These are phyloP conservation scores for Globisporangium paroecandrum DNA, from an alignment of 352 stramenopile genomes.

Conservation along the genomic window DNA sequence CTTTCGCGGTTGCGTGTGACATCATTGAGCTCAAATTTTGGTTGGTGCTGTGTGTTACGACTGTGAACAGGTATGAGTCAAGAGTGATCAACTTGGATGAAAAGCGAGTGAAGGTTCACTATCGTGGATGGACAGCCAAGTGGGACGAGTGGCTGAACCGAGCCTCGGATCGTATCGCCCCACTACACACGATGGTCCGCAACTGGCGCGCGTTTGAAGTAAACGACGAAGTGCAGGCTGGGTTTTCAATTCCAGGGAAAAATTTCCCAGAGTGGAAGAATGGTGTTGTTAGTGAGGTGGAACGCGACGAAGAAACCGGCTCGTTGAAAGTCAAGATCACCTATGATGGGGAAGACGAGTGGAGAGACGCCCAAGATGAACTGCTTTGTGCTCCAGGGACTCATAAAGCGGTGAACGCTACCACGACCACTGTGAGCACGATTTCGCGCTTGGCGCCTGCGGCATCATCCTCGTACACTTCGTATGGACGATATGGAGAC, in stretches of 20 bases:
- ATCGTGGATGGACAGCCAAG: constrained; percentile 94
- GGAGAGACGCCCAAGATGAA: constrained; percentile 63
- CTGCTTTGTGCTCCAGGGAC: constrained; percentile 55
- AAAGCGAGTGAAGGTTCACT: constrained; percentile 88
- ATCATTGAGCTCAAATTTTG: not conserved
- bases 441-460: not conserved
- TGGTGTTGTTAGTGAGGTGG: constrained; percentile 33
- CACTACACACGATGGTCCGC: constrained; percentile 83
- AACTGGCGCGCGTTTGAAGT: constrained; percentile 73
- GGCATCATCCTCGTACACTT: constrained; percentile 22
- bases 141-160: constrained; percentile 96
- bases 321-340: constrained; percentile 42
- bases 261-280: constrained; percentile 64
- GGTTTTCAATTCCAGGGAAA: constrained; percentile 27
- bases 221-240: constrained; percentile 50
- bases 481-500: constrained; percentile 28
- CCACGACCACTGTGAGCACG: constrained; percentile 5
- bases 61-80: constrained; percentile 51
- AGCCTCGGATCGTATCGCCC: constrained; percentile 85
- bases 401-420: constrained; percentile 52
- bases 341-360: constrained; percentile 40
- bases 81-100: constrained; percentile 41
- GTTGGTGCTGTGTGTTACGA: not conserved
- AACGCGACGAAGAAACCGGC: constrained; percentile 19
- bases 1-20: not conserved